Evolutionary conservation across 345 rosid species (phyloP).

Genomic region (Psidium guajava): DNA sequence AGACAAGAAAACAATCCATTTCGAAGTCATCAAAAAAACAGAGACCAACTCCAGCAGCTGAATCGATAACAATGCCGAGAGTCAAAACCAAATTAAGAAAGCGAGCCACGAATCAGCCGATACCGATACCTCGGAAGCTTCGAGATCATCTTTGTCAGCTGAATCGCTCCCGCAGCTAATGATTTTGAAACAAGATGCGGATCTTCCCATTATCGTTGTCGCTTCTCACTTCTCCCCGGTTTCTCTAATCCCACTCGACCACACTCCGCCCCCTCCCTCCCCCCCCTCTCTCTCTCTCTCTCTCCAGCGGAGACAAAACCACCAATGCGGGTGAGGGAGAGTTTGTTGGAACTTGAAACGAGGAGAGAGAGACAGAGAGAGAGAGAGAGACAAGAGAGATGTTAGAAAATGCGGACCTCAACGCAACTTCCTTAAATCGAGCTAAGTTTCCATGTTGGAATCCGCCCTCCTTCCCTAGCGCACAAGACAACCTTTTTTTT

Average conservation of each 20-base stretch:
- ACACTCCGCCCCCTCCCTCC: background rate
- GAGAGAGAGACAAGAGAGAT: background rate
- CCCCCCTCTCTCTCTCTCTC: background rate
- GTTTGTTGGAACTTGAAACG: constrained; percentile 38
- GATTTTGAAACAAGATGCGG: constrained; percentile 68
- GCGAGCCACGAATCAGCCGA: background rate
- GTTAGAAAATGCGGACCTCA: constrained; percentile 29
- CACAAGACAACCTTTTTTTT: background rate
- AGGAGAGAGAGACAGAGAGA: background rate
- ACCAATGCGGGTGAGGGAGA: background rate
- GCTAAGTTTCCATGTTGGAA: constrained; percentile 5
- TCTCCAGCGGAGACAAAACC: constrained; percentile 4
- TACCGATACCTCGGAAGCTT: constrained; percentile 28
- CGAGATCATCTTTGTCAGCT: constrained; percentile 30
- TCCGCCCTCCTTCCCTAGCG: constrained; percentile 20
- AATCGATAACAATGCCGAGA: background rate
- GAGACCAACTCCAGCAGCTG: background rate
- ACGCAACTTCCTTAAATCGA: constrained; percentile 17
- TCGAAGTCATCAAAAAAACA: background rate
- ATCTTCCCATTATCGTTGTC: constrained; percentile 43
- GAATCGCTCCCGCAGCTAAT: constrained; percentile 61
- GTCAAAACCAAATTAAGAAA: background rate
- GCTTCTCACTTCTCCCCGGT: background rate
- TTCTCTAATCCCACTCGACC: background rate
- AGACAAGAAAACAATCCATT: background rate